Evolutionary conservation across 257 asterid species (phyloP), one percentile per base, ranked within the genome.

Genomic region (Cordia subcordata): DNA sequence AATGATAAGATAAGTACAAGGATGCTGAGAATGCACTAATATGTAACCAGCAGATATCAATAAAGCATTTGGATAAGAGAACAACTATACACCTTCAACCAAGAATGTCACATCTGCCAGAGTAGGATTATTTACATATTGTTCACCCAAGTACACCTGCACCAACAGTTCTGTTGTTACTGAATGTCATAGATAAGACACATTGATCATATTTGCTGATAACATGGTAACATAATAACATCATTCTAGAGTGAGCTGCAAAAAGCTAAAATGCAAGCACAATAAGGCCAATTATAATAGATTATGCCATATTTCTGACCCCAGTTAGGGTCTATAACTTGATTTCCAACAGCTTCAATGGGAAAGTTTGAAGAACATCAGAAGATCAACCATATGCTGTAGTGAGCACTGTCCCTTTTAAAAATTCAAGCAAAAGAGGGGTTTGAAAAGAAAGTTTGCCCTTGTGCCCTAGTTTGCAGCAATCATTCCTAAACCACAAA

Each of bases 71-170:
- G 33, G 16, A 53, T 53, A 42, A 50, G 10, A 46, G 52, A 19
- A 15, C 16, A 47, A 27, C 9, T 13, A 21, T 55, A 57, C 42
- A 93, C 99, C 99, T 90, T 93, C 99, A 61, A 93, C 86, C 69
- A 93, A 82, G 74, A 93, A 93, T 40, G 96, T 86, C 66, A 93
- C 99, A 62, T 93, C 99, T 11, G 99, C 85, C 49, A 89, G 64
- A 12, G 97, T 93, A 32, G 92, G 69, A 75, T 79, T 93, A 68
- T 93, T 93, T 61, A 93, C 99, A 70, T 77, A 93, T 72, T 89
- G 85, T 79, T 93, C 99, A 5, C 97, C 97, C 79, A 93, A 75
- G 75, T 93, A 93, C 63, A 93, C 97, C 97, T 93, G 95, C 78
- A 70, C 53, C 45, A 78, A 57, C 11, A 65, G 65, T 11, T n/a